These are phyloP conservation scores for Fusarium tuaranense DNA, from an alignment of 2,329 filamentous ascomycete species.

Conservation along the genomic window DNA sequence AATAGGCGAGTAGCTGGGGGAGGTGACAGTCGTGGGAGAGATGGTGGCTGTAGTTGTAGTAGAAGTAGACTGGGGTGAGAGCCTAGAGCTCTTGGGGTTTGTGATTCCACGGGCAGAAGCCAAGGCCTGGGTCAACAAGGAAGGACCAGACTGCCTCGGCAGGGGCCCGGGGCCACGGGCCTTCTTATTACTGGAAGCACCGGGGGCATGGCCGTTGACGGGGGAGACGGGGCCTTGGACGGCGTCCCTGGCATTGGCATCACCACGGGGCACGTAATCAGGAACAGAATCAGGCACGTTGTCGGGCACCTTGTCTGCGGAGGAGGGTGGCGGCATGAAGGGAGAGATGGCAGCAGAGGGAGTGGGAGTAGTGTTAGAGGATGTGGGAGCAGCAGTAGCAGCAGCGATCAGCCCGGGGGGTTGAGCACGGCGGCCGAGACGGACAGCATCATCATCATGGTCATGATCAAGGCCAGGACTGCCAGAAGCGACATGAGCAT, in stretches of 20 bases:
- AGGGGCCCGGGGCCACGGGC: constrained; percentile 52
- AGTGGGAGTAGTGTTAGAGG: constrained; percentile 39
- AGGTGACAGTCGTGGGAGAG: constrained; percentile 27
- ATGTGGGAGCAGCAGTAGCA: constrained; percentile 34
- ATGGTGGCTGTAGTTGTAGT: constrained; percentile 16
- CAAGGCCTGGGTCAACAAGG: constrained; percentile 68
- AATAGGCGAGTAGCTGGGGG: constrained; percentile 11
- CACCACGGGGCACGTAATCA: constrained; percentile 38
- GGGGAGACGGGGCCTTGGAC: constrained; percentile 10
- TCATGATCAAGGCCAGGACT: constrained; percentile 37
- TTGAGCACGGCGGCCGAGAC: constrained; percentile 24
- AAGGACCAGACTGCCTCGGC: constrained; percentile 62
- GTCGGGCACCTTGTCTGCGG: constrained; percentile 37
- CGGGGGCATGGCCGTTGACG: constrained; percentile 17
- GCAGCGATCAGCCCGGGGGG: constrained; percentile 14
- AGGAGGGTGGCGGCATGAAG: constrained; percentile 37
- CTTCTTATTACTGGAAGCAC: constrained; percentile 57
- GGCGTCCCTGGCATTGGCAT: constrained; percentile 40
- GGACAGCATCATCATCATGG: constrained; percentile 39
- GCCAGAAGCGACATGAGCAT: constrained; percentile 4
- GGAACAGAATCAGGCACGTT: constrained; percentile 43
- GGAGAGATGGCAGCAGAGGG: constrained; percentile 31
- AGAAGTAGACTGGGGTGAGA: constrained; percentile 19
- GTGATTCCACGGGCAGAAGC: constrained; percentile 68
- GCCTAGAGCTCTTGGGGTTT: constrained; percentile 29